Percentiles rank a stretch among this genome's conserved stretches.
Evolutionary conservation across 2,329 filamentous ascomycete genomes (phyloP).

Genomic region (Stemphylium beticola): DNA sequence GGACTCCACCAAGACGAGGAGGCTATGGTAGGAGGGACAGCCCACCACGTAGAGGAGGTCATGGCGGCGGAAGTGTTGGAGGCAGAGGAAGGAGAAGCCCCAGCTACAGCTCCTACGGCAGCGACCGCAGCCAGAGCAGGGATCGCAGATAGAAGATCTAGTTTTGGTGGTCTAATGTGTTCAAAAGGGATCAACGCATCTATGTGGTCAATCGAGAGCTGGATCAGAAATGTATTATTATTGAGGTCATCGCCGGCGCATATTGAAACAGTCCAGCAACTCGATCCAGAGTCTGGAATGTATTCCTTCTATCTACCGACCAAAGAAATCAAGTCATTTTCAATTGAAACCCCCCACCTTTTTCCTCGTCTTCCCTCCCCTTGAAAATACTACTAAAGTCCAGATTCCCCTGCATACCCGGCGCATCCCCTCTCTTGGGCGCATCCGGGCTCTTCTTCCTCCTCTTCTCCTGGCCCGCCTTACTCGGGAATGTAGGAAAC

Average conservation of each 20-base stretch:
- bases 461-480: conserved; percentile 87
- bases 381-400: conserved; percentile 60
- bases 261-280: background rate
- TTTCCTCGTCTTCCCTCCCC: conserved; percentile 55
- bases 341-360: conserved; percentile 55
- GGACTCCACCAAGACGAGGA: conserved; percentile 36
- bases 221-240: background rate
- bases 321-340: conserved; percentile 34
- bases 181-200: background rate
- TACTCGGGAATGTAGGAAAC: conserved; percentile 97
- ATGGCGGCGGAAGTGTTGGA: conserved; percentile 29
- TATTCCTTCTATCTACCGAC: background rate
- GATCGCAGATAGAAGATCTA: conserved; percentile 22
- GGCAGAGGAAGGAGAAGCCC: conserved; percentile 59
- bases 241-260: background rate
- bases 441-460: conserved; percentile 79
- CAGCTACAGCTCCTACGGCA: conserved; percentile 69
- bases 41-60: conserved; percentile 22
- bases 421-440: conserved; percentile 71
- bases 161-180: background rate
- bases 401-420: conserved; percentile 54
- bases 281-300: background rate
- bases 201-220: background rate
- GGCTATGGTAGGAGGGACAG: conserved; percentile 21
- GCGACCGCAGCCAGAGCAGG: conserved; percentile 57